These are phyloP conservation scores for Calonectria fujianensis DNA, from an alignment of 2,329 filamentous ascomycete species.

Conservation along the genomic window DNA sequence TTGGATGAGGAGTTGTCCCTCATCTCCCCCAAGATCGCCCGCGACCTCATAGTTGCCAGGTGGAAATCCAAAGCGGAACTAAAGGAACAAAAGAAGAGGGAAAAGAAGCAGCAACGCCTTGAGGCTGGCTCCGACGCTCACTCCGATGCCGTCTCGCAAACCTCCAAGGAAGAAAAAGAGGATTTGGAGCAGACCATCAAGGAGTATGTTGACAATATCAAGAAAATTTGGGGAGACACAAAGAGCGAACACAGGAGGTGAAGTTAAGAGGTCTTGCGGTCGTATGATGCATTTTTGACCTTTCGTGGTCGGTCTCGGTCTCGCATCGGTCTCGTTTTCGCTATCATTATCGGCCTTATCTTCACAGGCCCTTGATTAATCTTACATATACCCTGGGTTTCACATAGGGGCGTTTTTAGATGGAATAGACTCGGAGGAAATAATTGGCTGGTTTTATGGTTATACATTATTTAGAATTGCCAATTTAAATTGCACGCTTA, in stretches of 20 bases:
- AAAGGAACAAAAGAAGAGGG: constrained; percentile 32
- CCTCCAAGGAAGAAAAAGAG: constrained; percentile 5
- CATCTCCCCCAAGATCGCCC: constrained; percentile 49
- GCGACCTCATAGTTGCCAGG: constrained; percentile 48
- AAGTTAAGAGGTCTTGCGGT: neutral
- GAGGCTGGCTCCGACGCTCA: neutral
- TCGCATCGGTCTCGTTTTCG: neutral
- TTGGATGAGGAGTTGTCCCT: constrained; percentile 50
- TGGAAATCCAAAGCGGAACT: constrained; percentile 46
- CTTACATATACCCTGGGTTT: constrained; percentile 14
- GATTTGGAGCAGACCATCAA: constrained; percentile 47
- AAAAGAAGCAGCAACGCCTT: neutral
- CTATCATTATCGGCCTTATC: neutral
- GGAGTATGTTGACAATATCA: constrained; percentile 46
- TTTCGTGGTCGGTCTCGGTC: neutral
- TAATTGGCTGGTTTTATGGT: neutral
- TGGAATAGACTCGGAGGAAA: neutral
- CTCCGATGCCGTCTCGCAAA: neutral
- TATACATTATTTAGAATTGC: constrained; percentile 11
- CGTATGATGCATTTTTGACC: too few relatives aligned
- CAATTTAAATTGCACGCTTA: neutral
- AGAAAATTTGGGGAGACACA: constrained; percentile 32
- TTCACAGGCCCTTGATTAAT: neutral
- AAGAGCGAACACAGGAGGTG: constrained; percentile 5
- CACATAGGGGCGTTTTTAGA: constrained; percentile 5